Evolutionary conservation across 805 yeast species (phyloP).

Genomic region (Wickerhamiella vanderwaltii): DNA sequence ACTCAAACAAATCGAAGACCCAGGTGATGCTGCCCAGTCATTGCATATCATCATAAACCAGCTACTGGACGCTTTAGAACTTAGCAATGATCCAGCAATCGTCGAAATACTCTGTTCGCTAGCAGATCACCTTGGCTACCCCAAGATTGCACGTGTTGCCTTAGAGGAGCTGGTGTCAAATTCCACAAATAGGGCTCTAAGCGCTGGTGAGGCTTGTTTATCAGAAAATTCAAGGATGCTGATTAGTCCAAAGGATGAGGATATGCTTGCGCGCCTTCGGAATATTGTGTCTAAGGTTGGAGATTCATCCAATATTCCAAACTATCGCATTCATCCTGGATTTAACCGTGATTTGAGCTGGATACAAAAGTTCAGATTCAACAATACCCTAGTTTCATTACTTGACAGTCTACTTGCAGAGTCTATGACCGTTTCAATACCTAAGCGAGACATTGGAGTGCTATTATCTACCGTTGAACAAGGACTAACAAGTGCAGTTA

Average conservation of each 20-base stretch:
- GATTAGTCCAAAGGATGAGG: conserved; percentile 17
- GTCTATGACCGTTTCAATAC: neutral
- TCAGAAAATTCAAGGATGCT: conserved; percentile 4
- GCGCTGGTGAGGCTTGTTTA: conserved; percentile 12
- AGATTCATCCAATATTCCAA: conserved; percentile 11
- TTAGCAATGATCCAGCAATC: conserved; percentile 10
- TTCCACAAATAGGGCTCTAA: conserved; percentile 15
- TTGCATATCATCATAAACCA: neutral
- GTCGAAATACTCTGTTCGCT: conserved; percentile 8
- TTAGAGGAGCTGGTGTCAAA: conserved; percentile 18
- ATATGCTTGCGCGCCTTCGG: conserved; percentile 13
- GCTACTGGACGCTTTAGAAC: conserved; percentile 16
- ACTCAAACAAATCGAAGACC: conserved; percentile 18
- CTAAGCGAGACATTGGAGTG: conserved; percentile 8
- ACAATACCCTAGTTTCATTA: neutral
- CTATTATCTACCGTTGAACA: conserved; percentile 10
- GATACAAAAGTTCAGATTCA: conserved; percentile 1
- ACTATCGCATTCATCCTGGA: neutral
- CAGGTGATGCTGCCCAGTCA: neutral
- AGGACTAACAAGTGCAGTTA: neutral
- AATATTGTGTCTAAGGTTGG: conserved; percentile 8
- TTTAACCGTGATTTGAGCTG: conserved; percentile 4
- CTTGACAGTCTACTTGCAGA: neutral
- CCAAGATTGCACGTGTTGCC: conserved; percentile 17
- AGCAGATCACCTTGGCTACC: conserved; percentile 13